Conservation (phyloP, 2,329 filamentous ascomycete species). For the Colletotrichum filicis region DNA sequence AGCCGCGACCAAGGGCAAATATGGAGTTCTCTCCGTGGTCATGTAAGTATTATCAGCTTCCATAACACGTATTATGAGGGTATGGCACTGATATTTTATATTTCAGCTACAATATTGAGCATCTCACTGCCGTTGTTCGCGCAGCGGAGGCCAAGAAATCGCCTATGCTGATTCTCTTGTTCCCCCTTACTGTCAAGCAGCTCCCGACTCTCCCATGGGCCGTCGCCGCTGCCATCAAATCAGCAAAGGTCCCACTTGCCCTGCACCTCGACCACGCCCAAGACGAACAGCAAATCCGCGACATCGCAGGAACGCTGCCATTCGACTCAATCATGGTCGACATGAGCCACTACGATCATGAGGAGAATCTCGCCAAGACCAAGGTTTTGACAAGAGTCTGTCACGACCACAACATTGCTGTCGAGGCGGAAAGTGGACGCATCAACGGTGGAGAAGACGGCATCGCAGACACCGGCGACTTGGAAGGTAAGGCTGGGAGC, state of each 20-base stretch:
- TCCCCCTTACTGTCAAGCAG: slow-evolving; percentile 45
- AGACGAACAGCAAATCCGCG: slow-evolving; percentile 66
- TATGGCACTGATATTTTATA: slow-evolving; percentile 56
- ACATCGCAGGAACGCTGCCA: slow-evolving; percentile 60
- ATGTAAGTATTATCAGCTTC: slow-evolving; percentile 45
- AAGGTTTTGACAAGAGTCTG: slow-evolving; percentile 71
- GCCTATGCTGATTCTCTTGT: slow-evolving; percentile 76
- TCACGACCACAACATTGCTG: slow-evolving; percentile 70
- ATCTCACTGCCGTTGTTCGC: slow-evolving; percentile 73
- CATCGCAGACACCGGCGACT: slow-evolving; percentile 67
- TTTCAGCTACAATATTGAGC: slow-evolving; percentile 77
- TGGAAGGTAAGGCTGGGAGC: slow-evolving; percentile 47
- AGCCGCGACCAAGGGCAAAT: slow-evolving; percentile 62
- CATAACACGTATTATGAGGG: not conserved
- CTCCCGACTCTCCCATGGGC: slow-evolving; percentile 65
- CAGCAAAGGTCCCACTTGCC: slow-evolving; percentile 14
- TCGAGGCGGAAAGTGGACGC: slow-evolving; percentile 75
- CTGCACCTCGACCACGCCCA: slow-evolving; percentile 77
- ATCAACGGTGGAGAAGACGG: slow-evolving; percentile 77
- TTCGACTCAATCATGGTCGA: slow-evolving; percentile 83
- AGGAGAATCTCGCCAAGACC: slow-evolving; percentile 74
- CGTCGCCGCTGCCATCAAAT: slow-evolving; percentile 30
- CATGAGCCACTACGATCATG: slow-evolving; percentile 79
- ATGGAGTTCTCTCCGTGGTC: slow-evolving; percentile 64
- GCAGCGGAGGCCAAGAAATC: slow-evolving; percentile 75